Evolutionary conservation across 768 basidiomycete species (phyloP).

Genomic region (Pseudohyphozyma bogoriensis): DNA sequence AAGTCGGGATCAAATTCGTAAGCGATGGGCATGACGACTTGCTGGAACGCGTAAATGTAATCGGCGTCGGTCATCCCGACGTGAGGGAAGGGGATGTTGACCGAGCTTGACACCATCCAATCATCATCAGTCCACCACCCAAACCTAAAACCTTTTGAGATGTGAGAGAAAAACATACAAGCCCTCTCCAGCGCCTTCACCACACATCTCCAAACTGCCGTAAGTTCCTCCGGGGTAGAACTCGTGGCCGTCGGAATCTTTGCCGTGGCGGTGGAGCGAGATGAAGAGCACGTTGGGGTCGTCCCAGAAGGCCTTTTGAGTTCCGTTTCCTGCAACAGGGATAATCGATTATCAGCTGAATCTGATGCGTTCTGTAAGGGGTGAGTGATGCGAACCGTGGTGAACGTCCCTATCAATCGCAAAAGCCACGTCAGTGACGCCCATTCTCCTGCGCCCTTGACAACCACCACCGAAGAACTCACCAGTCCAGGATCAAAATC

Average conservation of each 20-base stretch:
- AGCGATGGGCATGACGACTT: constrained; percentile 91
- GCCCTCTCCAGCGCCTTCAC: constrained; percentile 71
- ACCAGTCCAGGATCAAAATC: constrained; percentile 94
- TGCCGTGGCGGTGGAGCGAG: constrained; percentile 89
- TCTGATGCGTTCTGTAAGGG: neutral
- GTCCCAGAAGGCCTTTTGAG: constrained; percentile 88
- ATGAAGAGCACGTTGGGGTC: constrained; percentile 86
- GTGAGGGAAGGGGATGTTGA: constrained; percentile 91
- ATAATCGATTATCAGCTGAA: neutral
- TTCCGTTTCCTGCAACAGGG: constrained; percentile 80
- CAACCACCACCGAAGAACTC: constrained; percentile 39
- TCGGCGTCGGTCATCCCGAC: constrained; percentile 86
- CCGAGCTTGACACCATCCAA: constrained; percentile 54
- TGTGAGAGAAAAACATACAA: constrained; percentile 47
- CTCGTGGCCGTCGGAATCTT: no score
- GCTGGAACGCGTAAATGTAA: constrained; percentile 92
- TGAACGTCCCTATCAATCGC: constrained; percentile 72
- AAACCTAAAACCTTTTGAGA: neutral
- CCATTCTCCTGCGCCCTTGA: no score
- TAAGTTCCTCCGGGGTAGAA: constrained; percentile 92
- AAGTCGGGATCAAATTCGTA: constrained; percentile 92
- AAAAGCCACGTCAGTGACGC: constrained; percentile 1
- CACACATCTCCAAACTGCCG: constrained; percentile 74
- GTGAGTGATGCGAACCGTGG: constrained; percentile 69
- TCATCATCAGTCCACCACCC: constrained; percentile 4